These are phyloP conservation scores for Fusarium ambrosium DNA, from an alignment of 2,329 filamentous ascomycete genomes.

Conservation along the genomic window DNA sequence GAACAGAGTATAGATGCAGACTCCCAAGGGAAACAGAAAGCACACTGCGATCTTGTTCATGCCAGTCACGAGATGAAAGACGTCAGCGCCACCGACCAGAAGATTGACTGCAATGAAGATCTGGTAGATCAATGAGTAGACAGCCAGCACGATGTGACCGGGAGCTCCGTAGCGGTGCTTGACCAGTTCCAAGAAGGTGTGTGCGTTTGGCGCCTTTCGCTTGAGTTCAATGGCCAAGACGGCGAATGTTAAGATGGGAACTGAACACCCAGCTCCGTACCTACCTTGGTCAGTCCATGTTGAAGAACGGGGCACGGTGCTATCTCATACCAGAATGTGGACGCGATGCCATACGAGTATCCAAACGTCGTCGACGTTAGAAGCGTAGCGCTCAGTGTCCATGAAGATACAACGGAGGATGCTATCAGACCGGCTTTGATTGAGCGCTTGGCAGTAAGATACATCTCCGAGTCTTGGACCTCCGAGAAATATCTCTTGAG, in stretches of 20 bases:
- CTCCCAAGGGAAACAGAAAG: not conserved
- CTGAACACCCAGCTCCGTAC: not conserved
- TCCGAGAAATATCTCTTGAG: not conserved
- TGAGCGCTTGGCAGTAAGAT: not conserved
- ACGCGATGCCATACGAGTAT: not conserved
- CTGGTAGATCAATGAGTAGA: not conserved
- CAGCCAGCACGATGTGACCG: not conserved
- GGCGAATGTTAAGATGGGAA: not conserved
- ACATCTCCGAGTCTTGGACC: not conserved
- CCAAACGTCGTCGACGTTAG: not conserved
- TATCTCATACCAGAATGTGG: not conserved
- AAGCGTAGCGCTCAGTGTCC: not conserved
- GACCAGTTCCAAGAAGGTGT: not conserved
- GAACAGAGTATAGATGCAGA: not conserved
- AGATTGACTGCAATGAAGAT: not conserved
- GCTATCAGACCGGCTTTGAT: not conserved
- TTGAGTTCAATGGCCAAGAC: not conserved
- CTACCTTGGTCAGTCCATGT: not conserved
- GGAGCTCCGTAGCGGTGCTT: not conserved
- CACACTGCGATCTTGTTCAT: not conserved
- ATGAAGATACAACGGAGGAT: not conserved
- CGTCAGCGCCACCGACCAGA: not conserved
- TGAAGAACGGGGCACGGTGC: too few species aligned
- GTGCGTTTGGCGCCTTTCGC: not conserved
- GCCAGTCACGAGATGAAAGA: not conserved